These are phyloP conservation scores for Smittium culicis DNA, from an alignment of 371 early-diverging fungal genomes.

Conservation along the genomic window DNA sequence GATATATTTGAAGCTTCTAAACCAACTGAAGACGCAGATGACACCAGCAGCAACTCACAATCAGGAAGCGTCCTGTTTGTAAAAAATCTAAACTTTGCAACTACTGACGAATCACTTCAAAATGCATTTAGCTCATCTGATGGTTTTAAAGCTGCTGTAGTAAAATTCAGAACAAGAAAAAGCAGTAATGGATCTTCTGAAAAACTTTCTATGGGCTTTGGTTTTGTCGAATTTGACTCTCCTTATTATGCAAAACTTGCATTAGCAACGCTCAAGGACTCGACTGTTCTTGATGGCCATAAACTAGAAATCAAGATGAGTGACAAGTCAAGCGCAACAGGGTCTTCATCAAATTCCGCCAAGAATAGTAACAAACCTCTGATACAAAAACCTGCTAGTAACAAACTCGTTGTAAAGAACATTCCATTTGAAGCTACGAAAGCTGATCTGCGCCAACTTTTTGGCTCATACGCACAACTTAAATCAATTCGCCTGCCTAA, in stretches of 20 bases:
- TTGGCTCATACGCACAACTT: conserved; percentile 82
- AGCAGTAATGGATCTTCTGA: conserved; percentile 36
- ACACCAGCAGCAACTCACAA: conserved; percentile 19
- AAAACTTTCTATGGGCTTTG: conserved; percentile 85
- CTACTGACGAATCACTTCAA: conserved; percentile 56
- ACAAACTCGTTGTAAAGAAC: conserved; percentile 92
- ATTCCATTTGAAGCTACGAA: conserved; percentile 97
- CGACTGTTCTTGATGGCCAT: conserved; percentile 65
- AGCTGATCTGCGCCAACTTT: conserved; percentile 83
- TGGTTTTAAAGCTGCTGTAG: conserved; percentile 60
- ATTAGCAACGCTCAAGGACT: conserved; percentile 59
- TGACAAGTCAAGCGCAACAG: conserved; percentile 20
- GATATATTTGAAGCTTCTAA: conserved; percentile 4
- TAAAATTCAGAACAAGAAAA: conserved; percentile 51
- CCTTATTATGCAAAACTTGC: conserved; percentile 67
- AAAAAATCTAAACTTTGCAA: conserved; percentile 86
- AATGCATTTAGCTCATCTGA: conserved; percentile 51
- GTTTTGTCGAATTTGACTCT: conserved; percentile 80
- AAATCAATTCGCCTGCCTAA: conserved; percentile 91
- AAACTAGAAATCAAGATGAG: conserved; percentile 75
- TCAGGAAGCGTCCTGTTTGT: conserved; percentile 66
- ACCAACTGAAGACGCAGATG: conserved; percentile 5
- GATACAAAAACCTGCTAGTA: conserved; percentile 27
- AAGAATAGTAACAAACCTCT: not conserved
- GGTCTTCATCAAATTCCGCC: conserved; percentile 3